Evolutionary conservation across 495 filamentous ascomycete genomes (phyloP).

Genomic region (Peziza echinospora): DNA sequence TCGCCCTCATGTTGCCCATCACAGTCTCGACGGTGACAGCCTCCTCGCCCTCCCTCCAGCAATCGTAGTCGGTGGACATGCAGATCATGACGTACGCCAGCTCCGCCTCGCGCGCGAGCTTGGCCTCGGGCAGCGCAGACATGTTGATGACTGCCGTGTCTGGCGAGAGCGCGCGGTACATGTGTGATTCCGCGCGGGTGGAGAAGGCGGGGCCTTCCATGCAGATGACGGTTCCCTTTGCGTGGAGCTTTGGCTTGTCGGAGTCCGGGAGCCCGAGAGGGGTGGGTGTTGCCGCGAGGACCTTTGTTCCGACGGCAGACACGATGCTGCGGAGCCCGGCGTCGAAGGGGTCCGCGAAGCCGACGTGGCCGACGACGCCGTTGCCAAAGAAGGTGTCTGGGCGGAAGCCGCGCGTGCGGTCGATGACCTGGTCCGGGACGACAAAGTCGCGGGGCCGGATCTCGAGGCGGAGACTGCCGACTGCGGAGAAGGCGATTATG

Average conservation of each 20-base stretch:
- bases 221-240: constrained; percentile 60
- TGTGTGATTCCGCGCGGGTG: constrained; percentile 82
- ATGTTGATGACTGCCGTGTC: constrained; percentile 91
- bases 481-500: constrained; percentile 85
- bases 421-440: constrained; percentile 86
- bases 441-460: constrained; percentile 93
- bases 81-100: constrained; percentile 94
- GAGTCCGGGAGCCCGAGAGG: constrained; percentile 53
- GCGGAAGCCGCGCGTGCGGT: constrained; percentile 82
- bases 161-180: constrained; percentile 60
- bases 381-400: constrained; percentile 93
- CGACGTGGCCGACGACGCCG: constrained; percentile 81
- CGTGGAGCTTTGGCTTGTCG: constrained; percentile 58
- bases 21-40: constrained; percentile 89
- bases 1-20: constrained; percentile 86
- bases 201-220: constrained; percentile 97
- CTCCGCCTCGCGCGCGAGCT: constrained; percentile 88
- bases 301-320: constrained; percentile 19
- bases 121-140: constrained; percentile 87
- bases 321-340: constrained; percentile 50
- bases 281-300: constrained; percentile 47
- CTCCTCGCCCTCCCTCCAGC: constrained; percentile 61
- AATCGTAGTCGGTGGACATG: constrained; percentile 98
- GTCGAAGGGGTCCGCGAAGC: constrained; percentile 92
- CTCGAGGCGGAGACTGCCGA: constrained; percentile 71